Conservation (phyloP, 306 rosid genomes). For the Dryas drummondii region DNA sequence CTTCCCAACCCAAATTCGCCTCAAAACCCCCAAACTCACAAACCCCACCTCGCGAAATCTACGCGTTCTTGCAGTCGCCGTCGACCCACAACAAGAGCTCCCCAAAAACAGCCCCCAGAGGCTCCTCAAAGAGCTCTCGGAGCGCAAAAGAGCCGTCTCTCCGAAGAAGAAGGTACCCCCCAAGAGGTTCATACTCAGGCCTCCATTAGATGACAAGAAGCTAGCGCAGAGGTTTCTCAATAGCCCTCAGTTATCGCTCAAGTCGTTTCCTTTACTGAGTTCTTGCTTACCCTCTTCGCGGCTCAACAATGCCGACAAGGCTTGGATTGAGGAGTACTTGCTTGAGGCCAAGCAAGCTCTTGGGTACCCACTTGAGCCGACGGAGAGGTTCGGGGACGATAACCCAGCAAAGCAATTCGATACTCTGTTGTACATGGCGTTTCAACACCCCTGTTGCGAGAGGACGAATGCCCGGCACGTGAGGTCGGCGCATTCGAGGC, state of each 20-base stretch:
- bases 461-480: conserved; percentile 75
- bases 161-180: conserved; percentile 74
- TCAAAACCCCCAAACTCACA: conserved; percentile 26
- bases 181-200: conserved; percentile 60
- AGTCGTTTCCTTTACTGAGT: conserved; percentile 78
- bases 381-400: conserved; percentile 65
- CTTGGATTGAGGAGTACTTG: conserved; percentile 90
- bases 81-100: conserved; percentile 63
- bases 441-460: conserved; percentile 90
- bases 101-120: conserved; percentile 79
- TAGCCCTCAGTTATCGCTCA: conserved; percentile 83
- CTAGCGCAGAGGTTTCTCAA: conserved; percentile 77
- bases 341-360: conserved; percentile 94
- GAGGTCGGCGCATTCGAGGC: conserved; percentile 77
- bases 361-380: conserved; percentile 85
- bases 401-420: conserved; percentile 91
- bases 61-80: conserved; percentile 57
- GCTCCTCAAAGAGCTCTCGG: conserved; percentile 87
- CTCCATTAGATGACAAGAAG: conserved; percentile 82
- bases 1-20: conserved; percentile 42
- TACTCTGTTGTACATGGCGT: conserved; percentile 81
- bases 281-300: conserved; percentile 85
- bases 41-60: conserved; percentile 24
- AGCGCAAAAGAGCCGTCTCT: conserved; percentile 69
- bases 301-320: conserved; percentile 73